Evolutionary conservation across 257 asterid species (phyloP).

Genomic region (Lycium barbarum): DNA sequence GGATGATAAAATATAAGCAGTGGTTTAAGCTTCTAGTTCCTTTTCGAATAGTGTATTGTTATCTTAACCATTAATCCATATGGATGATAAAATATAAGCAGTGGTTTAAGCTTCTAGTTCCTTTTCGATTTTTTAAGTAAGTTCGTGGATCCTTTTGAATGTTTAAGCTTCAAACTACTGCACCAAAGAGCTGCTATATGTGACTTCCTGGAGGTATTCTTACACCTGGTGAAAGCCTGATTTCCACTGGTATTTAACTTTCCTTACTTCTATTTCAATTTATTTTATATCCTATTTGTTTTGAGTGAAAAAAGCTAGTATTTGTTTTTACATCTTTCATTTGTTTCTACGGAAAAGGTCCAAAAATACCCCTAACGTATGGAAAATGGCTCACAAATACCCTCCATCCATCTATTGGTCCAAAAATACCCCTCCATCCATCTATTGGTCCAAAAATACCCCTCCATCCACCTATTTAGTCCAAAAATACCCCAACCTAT

Average conservation of each 20-base stretch:
- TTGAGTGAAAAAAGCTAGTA: background rate
- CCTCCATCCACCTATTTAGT: no score
- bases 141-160: conserved; percentile 14
- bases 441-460: no score
- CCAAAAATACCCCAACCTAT: no score
- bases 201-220: conserved; percentile 95
- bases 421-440: no score
- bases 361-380: no score
- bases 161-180: conserved; percentile 82
- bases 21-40: background rate
- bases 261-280: background rate
- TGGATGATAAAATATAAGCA: no score
- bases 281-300: conserved; percentile 5
- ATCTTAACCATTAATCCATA: no score
- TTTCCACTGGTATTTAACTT: conserved; percentile 74
- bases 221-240: conserved; percentile 83
- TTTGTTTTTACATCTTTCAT: conserved; percentile 14
- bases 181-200: conserved; percentile 94
- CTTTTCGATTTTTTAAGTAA: background rate
- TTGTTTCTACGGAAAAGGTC: no score
- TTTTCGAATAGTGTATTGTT: no score
- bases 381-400: no score
- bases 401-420: no score
- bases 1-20: background rate
- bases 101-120: no score